Base-by-base conservation (phyloP, 192 early-diverging fungal species). In the Haplosporangium gracile region DNA sequence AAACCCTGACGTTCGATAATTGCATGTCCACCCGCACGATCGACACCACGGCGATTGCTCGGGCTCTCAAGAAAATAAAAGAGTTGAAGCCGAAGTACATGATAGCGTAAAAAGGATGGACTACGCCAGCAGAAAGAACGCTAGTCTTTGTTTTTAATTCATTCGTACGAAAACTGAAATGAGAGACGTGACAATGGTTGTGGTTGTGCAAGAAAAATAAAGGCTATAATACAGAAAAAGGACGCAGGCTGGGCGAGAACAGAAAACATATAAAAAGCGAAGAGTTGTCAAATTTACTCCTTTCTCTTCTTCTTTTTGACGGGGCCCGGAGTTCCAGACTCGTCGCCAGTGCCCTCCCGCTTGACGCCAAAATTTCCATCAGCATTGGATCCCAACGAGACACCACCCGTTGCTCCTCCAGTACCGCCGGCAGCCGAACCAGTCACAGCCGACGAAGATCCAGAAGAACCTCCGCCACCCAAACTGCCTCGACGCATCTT, bases 231-330 rank as follows among this genome's bases (percentile, higher is more conserved):
- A 65, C 60, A 65, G 29, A 34, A 32, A 65, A 65, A 65, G 4
- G 49, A 5, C 18, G 49, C 49, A 51, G 15, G 49, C 16, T 22
- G 18, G 18, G 18, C 5, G 16, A 51, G 16, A 22, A 18, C 15
- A 65, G 29, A 11, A 13, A 1, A 65, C 60, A 11, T 32, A 65
- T 4, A 24, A 29, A 24, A 26, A 60, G 5, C 4, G 8, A 32
- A 38, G 38, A 34, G 55, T 2, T 36, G 36, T 4, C 5, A 18
- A 16, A 18, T 15, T 36, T 74, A 80, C 49, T 81, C 84, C 34
- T 78, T 81, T 77, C 76, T 86, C 75, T 85, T 85, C 53, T 85
- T 86, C 65, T 86, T 86, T 72, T 78, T 86, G 68, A 80, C 29
- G 9, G 75, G 83, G 0, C 83, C 83, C 22, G 75, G 75, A 6